Evolutionary conservation across 1,284 basidiomycete genomes (phyloP).

Genomic region (Heterobasidion parviporum): DNA sequence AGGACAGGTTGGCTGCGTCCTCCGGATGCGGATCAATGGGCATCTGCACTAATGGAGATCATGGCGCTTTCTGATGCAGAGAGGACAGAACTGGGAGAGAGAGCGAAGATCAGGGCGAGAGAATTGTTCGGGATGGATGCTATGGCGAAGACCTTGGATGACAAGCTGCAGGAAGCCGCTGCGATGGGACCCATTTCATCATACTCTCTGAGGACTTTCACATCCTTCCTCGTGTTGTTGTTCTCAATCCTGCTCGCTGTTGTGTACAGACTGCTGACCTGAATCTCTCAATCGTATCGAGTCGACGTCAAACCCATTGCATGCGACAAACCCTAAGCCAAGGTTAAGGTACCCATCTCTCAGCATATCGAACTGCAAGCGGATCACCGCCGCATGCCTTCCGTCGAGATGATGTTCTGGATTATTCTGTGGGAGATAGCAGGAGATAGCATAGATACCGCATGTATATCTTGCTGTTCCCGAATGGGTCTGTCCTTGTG

Average conservation of each 20-base stretch:
- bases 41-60: conserved; percentile 56
- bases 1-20: conserved; percentile 66
- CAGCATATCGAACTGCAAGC: no score
- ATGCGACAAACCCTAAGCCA: no score
- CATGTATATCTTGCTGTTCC: no score
- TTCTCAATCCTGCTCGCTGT: background rate
- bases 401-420: no score
- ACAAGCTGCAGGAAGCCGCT: conserved; percentile 44
- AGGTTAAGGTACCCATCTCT: no score
- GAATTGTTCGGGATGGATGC: conserved; percentile 51
- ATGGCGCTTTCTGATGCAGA: conserved; percentile 39
- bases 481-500: no score
- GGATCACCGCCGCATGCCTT: no score
- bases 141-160: conserved; percentile 57
- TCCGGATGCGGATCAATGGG: conserved; percentile 62
- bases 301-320: no score
- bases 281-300: background rate
- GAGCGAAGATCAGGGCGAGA: conserved; percentile 53
- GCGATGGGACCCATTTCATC: conserved; percentile 32
- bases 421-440: no score
- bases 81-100: conserved; percentile 38
- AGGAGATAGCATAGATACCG: no score
- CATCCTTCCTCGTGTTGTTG: background rate
- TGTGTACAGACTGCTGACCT: background rate
- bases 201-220: background rate